A percentile compares a stretch with the other conserved stretches of the same genome.
Evolutionary conservation across 2,329 filamentous ascomycete species (phyloP).

Genomic region (Akanthomyces dipterigenus): DNA sequence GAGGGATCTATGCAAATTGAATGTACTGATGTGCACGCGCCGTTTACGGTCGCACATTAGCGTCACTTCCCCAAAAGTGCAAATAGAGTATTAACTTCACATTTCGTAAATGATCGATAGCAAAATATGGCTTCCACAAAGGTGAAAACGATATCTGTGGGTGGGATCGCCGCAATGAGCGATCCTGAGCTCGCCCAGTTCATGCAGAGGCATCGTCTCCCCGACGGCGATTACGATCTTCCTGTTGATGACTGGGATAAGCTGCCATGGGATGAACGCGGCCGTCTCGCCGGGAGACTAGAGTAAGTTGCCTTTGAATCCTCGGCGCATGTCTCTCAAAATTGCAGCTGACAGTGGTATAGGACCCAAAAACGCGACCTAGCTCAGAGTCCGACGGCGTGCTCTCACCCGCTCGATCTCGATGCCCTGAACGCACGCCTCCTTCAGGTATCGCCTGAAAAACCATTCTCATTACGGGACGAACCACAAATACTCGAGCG

Average conservation of each 20-base stretch:
- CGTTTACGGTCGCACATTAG: too few species aligned
- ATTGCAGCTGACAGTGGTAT: not conserved
- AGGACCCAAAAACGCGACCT: not conserved
- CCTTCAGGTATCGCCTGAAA: constrained; percentile 2
- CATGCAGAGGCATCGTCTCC: not conserved
- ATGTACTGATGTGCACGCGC: too few species aligned
- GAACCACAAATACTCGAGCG: not conserved
- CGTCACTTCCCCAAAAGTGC: too few species aligned
- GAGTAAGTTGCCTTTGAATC: not conserved
- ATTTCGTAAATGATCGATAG: not conserved
- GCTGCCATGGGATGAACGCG: not conserved
- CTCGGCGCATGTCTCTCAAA: too few species aligned
- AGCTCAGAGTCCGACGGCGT: constrained; percentile 3
- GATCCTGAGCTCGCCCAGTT: not conserved
- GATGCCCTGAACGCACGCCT: constrained; percentile 17
- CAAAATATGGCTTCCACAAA: not conserved
- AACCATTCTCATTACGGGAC: not conserved
- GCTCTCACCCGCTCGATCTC: constrained; percentile 17
- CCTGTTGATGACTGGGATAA: not conserved
- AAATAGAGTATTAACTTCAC: too few species aligned
- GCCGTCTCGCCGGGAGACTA: not conserved
- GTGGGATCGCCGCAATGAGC: not conserved
- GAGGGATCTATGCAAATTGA: too few species aligned
- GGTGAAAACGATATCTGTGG: too few species aligned
- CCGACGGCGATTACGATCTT: not conserved